Evolutionary conservation across 2,329 filamentous ascomycete species (phyloP), one percentile per base, ranked within the genome.

Genomic region (Monosporascus sp.): DNA sequence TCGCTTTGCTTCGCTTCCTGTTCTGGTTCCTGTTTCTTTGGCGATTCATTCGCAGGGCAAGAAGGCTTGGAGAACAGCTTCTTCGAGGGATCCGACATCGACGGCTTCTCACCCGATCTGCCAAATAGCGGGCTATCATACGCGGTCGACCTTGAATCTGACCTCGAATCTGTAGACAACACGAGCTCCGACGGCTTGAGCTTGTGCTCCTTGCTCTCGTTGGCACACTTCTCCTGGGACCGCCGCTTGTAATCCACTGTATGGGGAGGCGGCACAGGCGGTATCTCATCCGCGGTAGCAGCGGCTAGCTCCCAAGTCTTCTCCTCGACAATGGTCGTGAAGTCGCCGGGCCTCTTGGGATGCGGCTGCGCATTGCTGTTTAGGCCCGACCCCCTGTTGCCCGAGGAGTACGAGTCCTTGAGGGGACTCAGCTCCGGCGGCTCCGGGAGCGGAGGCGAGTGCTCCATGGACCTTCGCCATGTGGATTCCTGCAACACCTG

Each of bases 401-500:
- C 80, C 0, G 78, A 78, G 1, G 78, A 73, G 11, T 71, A 70
- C 2, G 76, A 79, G 54, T 80, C 77, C 48, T 76, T 76, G 0
- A 86, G 70, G 1, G 82, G 81, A 48, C 74, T 78, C 48, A 79
- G 58, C 48, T 74, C 77, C 17, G 72, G 77, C 2, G 75, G 74
- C 37, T 72, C 67, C 0, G 78, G 77, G 2, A 80, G 65, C 2
- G 78, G 74, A 2, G 76, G 71, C 2, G 78, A 61, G 20, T 40
- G 75, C 17, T 73, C 69, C 35, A 70, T 57, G 3, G 67, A 70
- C 57, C 40, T 50, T 55, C 7, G 60, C 43, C 43, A 46, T 17
- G 43, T 66, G 3, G 67, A 69, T 41, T 60, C 62, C 46, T 68
- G 66, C 9, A 69, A 58, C 26, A 69, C 62, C 48, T 68, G 63